Percentiles rank a stretch among this genome's conserved stretches.
These are phyloP conservation scores for Aspergillus fructus DNA, from an alignment of 2,329 filamentous ascomycete species.

Conservation along the genomic window DNA sequence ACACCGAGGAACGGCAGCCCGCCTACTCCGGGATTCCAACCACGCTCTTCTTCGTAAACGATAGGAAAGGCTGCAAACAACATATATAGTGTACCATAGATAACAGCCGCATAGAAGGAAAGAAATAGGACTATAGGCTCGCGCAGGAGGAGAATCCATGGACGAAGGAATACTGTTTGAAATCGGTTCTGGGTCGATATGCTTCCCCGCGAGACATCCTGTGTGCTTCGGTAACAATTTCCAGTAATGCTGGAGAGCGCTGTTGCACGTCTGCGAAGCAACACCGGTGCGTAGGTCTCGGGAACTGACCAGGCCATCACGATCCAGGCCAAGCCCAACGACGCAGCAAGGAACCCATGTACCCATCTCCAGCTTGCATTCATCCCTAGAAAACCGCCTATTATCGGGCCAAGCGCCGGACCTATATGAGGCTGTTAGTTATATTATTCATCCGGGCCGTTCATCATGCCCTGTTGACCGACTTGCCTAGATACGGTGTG, in stretches of 20 bases:
- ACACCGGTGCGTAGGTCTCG: slow-evolving; percentile 32
- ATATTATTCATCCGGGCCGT: too few relatives aligned
- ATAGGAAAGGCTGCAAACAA: slow-evolving; percentile 6
- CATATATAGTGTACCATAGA: slow-evolving; percentile 54
- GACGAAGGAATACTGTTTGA: slow-evolving; percentile 49
- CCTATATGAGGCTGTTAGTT: too few relatives aligned
- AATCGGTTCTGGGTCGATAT: slow-evolving; percentile 39
- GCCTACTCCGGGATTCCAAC: background rate
- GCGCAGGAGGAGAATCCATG: slow-evolving; percentile 48
- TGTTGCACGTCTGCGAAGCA: slow-evolving; percentile 28
- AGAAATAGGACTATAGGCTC: slow-evolving; percentile 53
- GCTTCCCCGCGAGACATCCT: slow-evolving; percentile 34
- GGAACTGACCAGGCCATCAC: slow-evolving; percentile 23
- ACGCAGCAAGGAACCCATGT: slow-evolving; percentile 29
- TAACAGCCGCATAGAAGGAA: slow-evolving; percentile 52
- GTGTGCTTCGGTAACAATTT: background rate
- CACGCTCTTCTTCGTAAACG: background rate
- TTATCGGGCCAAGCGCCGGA: slow-evolving; percentile 22
- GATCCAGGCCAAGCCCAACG: slow-evolving; percentile 31
- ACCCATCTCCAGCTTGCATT: slow-evolving; percentile 33
- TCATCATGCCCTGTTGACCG: too few relatives aligned
- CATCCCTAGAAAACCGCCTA: slow-evolving; percentile 31
- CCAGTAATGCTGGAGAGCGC: too few relatives aligned
- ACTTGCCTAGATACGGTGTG: background rate
- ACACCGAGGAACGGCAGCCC: background rate